Conservation (phyloP, 2,329 filamentous ascomycete species). For the Penicillium sclerotigenum region DNA sequence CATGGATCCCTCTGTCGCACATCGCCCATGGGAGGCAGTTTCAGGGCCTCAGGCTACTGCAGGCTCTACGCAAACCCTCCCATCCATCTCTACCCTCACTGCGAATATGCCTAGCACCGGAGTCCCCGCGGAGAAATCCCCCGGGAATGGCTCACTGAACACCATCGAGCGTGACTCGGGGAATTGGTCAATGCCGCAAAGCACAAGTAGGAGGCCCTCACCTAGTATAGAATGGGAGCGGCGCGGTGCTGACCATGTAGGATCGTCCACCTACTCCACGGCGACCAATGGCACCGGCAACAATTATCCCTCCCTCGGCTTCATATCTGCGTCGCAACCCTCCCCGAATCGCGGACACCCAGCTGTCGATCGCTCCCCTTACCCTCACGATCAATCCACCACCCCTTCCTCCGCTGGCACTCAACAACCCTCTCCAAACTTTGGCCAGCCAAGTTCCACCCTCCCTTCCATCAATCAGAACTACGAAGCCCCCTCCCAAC, state of each 20-base stretch:
- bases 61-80: constrained; percentile 43
- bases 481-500: constrained; percentile 50
- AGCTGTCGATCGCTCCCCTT: constrained; percentile 43
- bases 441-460: constrained; percentile 41
- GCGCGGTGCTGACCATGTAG: constrained; percentile 32
- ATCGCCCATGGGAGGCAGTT: constrained; percentile 45
- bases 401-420: constrained; percentile 38
- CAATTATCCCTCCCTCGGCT: constrained; percentile 43
- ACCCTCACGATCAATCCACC: constrained; percentile 40
- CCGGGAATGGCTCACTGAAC: constrained; percentile 42
- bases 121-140: constrained; percentile 41
- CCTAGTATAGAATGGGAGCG: constrained; percentile 11
- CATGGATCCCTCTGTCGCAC: constrained; percentile 43
- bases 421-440: constrained; percentile 39
- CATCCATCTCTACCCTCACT: constrained; percentile 48
- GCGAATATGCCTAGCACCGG: constrained; percentile 39
- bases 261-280: constrained; percentile 50
- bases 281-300: constrained; percentile 44
- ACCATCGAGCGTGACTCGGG: constrained; percentile 56
- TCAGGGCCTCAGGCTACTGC: constrained; percentile 34
- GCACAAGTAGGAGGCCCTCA: constrained; percentile 49
- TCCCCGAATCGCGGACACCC: constrained; percentile 44
- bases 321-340: constrained; percentile 45
- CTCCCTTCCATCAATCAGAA: constrained; percentile 60
- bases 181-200: constrained; percentile 59